Conservation (phyloP, 805 yeast species). For the Yueomyces sp. region DNA sequence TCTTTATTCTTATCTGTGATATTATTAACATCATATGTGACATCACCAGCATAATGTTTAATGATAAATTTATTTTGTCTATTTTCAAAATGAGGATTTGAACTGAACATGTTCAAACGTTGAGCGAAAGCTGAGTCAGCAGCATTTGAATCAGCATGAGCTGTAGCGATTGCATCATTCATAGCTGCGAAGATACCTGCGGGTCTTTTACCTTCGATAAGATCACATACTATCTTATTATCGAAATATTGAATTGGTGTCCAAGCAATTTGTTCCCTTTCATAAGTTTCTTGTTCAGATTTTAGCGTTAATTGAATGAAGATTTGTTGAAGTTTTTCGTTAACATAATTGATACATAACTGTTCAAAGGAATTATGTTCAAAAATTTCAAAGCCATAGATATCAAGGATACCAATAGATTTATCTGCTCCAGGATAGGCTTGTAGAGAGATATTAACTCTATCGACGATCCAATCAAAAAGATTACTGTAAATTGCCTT, state of each 20-base stretch:
- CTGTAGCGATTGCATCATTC: constrained; percentile 95
- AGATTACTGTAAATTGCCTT: constrained; percentile 86
- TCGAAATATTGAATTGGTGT: constrained; percentile 94
- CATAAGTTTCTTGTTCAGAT: constrained; percentile 96
- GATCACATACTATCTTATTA: constrained; percentile 90
- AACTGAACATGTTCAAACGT: constrained; percentile 70
- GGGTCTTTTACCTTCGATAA: constrained; percentile 86
- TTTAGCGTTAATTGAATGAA: constrained; percentile 90
- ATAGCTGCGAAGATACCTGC: constrained; percentile 94
- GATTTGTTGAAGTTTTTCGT: constrained; percentile 91
- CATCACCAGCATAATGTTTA: constrained; percentile 98
- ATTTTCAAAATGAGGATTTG: constrained; percentile 78
- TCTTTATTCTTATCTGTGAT: constrained; percentile 98
- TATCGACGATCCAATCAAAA: constrained; percentile 91
- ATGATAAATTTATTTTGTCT: constrained; percentile 78
- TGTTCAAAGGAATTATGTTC: constrained; percentile 93
- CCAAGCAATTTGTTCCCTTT: constrained; percentile 91
- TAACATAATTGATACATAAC: constrained; percentile 88
- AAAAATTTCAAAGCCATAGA: constrained; percentile 92
- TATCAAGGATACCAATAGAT: constrained; percentile 88
- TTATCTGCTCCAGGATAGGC: constrained; percentile 38
- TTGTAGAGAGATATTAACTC: constrained; percentile 73
- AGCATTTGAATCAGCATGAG: constrained; percentile 93
- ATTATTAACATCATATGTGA: constrained; percentile 72
- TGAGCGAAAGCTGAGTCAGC: constrained; percentile 95